Evolutionary conservation across 805 yeast genomes (phyloP), one percentile per base, ranked within the genome.

Genomic region (Candida adriatica): DNA sequence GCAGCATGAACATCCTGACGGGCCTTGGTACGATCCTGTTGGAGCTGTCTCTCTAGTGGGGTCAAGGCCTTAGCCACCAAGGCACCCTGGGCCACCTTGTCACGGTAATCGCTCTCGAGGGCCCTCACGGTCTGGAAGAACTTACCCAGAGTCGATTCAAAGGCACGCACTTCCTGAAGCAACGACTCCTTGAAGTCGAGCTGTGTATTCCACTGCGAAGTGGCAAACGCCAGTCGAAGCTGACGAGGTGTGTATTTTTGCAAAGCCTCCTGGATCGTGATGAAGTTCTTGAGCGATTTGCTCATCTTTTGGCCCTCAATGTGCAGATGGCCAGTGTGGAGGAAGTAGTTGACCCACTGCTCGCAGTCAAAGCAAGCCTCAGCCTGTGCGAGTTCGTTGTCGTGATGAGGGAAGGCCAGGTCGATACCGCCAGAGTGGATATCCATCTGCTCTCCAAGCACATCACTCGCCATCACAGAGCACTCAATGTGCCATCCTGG

Each of bases 401-500:
- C 99, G 61, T 92, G 99, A 58, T 92, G 99, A 3, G 99, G 99
- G 66, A 92, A 92, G 14, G 97, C 96, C 51, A 92, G 70, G 62
- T 92, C 98, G 33, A 92, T 76, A 43, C 98, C 98, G 37, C 98
- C 98, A 13, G 95, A 79, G 56, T 92, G 98, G 45, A 92, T 85
- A 58, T 92, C 98, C 70, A 92, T 82, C 37, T 69, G 68, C 14
- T 72, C 59, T 5, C 97, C 97, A 23, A 83, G 69, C 28, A 88
- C 70, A 45, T 87, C 94, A 31, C 87, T 72, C 2, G 97, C 97
- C 98, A 92, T 92, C 14, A 92, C 98, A 7, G 96, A 87, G 70
- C 98, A 92, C 62, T 92, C 98, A 56, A 92, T 92, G 57, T 92
- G 98, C 98, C 98, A 92, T 4, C 98, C 98, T 10, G 98, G 98